Evolutionary conservation across 1,139 yeast genomes (phyloP), one percentile per base, ranked within the genome.

Genomic region (Yamadazyma buinensis): DNA sequence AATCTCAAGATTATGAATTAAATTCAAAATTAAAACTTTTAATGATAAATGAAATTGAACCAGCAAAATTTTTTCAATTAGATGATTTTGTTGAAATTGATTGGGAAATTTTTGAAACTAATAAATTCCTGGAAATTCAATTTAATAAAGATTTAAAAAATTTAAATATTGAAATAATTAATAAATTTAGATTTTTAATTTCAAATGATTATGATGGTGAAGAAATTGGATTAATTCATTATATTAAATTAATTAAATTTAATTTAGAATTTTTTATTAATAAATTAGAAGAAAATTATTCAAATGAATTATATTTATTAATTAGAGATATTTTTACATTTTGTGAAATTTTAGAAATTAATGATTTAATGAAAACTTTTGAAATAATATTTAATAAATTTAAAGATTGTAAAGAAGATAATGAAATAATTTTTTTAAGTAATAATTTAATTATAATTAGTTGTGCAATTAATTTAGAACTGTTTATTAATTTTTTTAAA

Each of bases 261-360:
- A 21, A 36, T 12, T 36, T 36, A 18, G 9, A 7, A 5, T 18
- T 12, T 7, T 23, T 36, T 15, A 20, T 26, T 21, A 20, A 12
- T 30, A 36, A 20, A 27, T 33, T 21, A 13, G 18, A 30, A 5
- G 11, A 21, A 12, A 28, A 25, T n/a, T 30, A 38, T 15, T 28
- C 27, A 15, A 9, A 9, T 2, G 39, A 41, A 9, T 27, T 41
- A 10, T 30, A 42, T n/a, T 21, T 21, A 9, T 32, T 45, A 24
- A 29, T 45, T 4, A 38, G 43, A 29, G 49, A 44, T 28, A 37
- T 44, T 12, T 30, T 43, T 8, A 37, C 44, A 1, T 44, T 36
- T 28, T 18, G 40, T 15, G 42, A 42, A n/a, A 33, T 34, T 19
- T 34, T 31, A n/a, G 18, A 14, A 1, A 15, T 42, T 3, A 18